Evolutionary conservation across 352 stramenopile genomes (phyloP).

Genomic region (Phytophthora pistaciae): DNA sequence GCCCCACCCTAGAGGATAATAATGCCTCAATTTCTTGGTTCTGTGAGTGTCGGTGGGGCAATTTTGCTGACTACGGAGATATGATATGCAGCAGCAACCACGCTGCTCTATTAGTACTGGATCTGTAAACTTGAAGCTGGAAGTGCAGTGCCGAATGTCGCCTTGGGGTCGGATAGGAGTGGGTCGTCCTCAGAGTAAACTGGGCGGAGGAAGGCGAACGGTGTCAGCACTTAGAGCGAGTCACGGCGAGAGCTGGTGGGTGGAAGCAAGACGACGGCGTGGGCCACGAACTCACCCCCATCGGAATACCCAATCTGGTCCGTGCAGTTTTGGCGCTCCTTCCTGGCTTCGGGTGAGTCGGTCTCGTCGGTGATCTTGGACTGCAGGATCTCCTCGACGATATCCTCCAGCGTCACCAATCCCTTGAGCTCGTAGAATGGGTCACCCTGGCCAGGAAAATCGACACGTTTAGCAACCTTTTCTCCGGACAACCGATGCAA

Average conservation of each 20-base stretch:
- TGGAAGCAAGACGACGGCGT: conserved; percentile 24
- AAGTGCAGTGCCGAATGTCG: conserved; percentile 23
- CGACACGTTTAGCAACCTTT: neutral
- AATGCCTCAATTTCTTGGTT: neutral
- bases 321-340: conserved; percentile 58
- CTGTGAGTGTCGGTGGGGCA: neutral
- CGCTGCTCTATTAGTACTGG: conserved; percentile 9
- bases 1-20: neutral
- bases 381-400: conserved; percentile 98
- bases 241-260: conserved; percentile 20
- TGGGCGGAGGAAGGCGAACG: conserved; percentile 17
- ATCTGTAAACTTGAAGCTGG: conserved; percentile 3
- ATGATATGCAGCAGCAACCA: conserved; percentile 1
- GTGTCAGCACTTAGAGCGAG: conserved; percentile 32
- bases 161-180: conserved; percentile 20
- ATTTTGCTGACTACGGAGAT: conserved; percentile 3
- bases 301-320: conserved; percentile 66
- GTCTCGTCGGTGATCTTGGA: conserved; percentile 97
- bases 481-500: neutral
- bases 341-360: conserved; percentile 66
- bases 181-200: conserved; percentile 34
- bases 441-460: conserved; percentile 66
- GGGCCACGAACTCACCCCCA: conserved; percentile 51
- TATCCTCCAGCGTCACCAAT: conserved; percentile 98
- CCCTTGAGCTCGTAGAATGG: conserved; percentile 97